Evolutionary conservation across 2,329 filamentous ascomycete species (phyloP), one percentile per base, ranked within the genome.

Genomic region (Fragosphaeria purpurea): DNA sequence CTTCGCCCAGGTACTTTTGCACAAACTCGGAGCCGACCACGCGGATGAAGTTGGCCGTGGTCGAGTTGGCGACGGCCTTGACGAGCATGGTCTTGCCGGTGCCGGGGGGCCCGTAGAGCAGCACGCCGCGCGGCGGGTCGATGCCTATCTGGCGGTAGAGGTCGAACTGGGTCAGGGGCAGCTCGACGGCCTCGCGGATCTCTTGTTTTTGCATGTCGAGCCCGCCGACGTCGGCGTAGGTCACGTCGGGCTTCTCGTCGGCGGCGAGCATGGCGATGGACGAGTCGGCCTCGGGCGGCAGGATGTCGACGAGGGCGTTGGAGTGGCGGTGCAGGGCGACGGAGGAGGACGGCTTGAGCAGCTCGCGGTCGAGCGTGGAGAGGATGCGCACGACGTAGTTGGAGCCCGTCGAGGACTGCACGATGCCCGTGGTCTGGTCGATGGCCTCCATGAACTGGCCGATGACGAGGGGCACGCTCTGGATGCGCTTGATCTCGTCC

Each of bases 401-500:
- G 50, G 90, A 96, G 50, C 93, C 93, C 37, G 93, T 98, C 57
- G 89, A 96, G 46, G 91, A 97, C 70, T 98, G 93, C 56, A 98
- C 93, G 60, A 98, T 98, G 52, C 93, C 93, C 57, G 93, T 98
- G 70, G 96, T 98, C 72, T 98, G 93, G 68, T 98, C 93, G 65
- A 98, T 98, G 50, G 93, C 93, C 72, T 98, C 93, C 93, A 98
- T 98, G 66, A 98, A 98, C 71, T 98, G 93, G 54, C 93, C 93
- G 66, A 98, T 98, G 56, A 98, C 93, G 55, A 98, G 73, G 33
- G 93, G 93, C 50, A 98, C 93, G 68, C 89, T 96, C 74, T 98
- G 93, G 67, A 98, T 98, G 59, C 93, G 84, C 77, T 98, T 98
- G 74, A 98, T 98, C 74, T 98, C 93, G 69, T 98, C 93, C 68